Base-by-base conservation (phyloP, 2,329 filamentous ascomycete genomes). In the Davidsoniella virescens region DNA sequence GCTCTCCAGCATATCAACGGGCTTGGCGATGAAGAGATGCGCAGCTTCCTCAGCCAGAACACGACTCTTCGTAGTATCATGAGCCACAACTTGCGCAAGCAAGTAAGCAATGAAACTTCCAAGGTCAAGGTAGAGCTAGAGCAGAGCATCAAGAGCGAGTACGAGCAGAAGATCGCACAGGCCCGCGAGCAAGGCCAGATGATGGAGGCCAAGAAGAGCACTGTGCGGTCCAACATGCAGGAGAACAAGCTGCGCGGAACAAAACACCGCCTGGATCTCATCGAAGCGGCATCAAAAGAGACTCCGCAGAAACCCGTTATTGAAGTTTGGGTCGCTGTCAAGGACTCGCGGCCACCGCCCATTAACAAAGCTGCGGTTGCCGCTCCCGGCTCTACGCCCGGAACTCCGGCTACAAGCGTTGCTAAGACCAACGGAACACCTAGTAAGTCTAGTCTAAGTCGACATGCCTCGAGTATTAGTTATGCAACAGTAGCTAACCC, bases 251-350 rank as follows among this genome's bases (percentile, higher is more conserved):
- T 73, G 44, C 76, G 73, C 54, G 66, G 68, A 7, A 76, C 80
- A 0, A 71, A 72, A 47, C 84, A 82, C 4, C 93, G 92, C 67
- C 67, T 93, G 29, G 74, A 76, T 1, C 77, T 92, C 1, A 84
- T 96, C 3, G 76, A 87, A 59, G 84, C 78, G 44, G 88, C 90
- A 10, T 87, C 83, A 0, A 73, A 72, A n/a, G 83, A 94, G 44
- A 95, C 88, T 0, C 90, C 90, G 0, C 73, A 90, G 58, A 80
- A 79, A 61, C 78, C 87, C 0, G 87, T 96, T 3, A 76, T 70
- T 8, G 87, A 95, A 63, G 88, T 95, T 0, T 95, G 86, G 84
- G 79, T 49, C 37, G 46, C 42, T 26, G 50, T 50, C 16, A 52
- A 54, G 50, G 47, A 52, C 20, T n/a, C 46, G 2, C 43, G 45